Conservation (phyloP, 2,329 filamentous ascomycete species). For the Nigrospora osmanthi region DNA sequence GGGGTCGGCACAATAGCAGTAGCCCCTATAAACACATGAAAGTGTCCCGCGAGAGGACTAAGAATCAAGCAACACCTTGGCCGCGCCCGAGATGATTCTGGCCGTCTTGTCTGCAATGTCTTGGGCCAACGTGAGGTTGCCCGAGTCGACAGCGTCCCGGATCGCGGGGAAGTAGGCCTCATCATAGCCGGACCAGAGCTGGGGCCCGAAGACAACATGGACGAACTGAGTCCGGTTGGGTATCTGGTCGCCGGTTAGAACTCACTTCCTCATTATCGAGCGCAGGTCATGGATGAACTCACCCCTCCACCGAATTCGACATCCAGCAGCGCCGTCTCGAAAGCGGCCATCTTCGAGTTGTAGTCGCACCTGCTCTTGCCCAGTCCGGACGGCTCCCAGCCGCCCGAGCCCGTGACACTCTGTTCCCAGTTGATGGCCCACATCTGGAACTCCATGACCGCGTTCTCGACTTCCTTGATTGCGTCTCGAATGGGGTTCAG, state of each 20-base stretch:
- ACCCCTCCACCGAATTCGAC: constrained; percentile 64
- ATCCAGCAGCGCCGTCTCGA: constrained; percentile 81
- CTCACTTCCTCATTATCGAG: background rate
- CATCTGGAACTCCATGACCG: constrained; percentile 57
- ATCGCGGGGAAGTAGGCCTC: constrained; percentile 75
- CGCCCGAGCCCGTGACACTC: constrained; percentile 60
- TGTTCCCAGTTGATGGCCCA: constrained; percentile 77
- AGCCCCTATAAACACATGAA: too few relatives aligned
- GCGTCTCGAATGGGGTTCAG: constrained; percentile 57
- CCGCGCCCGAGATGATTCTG: constrained; percentile 55
- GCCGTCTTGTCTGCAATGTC: constrained; percentile 65
- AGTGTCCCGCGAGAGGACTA: too few relatives aligned
- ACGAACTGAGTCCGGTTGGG: constrained; percentile 89
- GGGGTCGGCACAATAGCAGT: too few relatives aligned
- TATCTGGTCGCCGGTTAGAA: constrained; percentile 40
- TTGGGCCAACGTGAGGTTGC: constrained; percentile 63
- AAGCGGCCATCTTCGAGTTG: constrained; percentile 70
- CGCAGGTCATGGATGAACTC: constrained; percentile 31
- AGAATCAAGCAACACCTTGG: constrained; percentile 10
- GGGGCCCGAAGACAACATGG: constrained; percentile 82
- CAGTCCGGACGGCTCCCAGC: constrained; percentile 66
- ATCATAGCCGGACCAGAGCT: constrained; percentile 64
- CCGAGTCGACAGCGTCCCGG: constrained; percentile 65
- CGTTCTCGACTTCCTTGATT: constrained; percentile 48
- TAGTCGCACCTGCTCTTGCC: constrained; percentile 63